A percentile compares a stretch with the other conserved stretches of the same genome.
These are phyloP conservation scores for Amorphotheca resinae DNA, from an alignment of 495 filamentous ascomycete species.

Conservation along the genomic window DNA sequence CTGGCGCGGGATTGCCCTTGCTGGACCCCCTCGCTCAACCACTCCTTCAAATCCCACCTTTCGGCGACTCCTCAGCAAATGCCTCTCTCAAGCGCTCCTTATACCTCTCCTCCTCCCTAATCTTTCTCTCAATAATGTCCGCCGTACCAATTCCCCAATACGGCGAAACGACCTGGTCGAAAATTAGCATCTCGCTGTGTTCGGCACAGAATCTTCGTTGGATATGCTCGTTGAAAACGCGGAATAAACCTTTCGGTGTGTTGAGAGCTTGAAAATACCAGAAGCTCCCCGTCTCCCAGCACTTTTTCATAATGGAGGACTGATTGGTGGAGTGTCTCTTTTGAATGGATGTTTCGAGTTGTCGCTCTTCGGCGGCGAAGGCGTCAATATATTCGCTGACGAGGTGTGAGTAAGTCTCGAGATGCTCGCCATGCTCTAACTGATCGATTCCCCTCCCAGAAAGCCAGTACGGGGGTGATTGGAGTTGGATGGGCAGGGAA, in stretches of 20 bases:
- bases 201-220: constrained; percentile 9
- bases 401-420: background rate
- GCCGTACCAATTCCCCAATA: constrained; percentile 1
- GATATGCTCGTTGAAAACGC: constrained; percentile 8
- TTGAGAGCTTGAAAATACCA: constrained; percentile 12
- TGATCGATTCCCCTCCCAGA: constrained; percentile 19
- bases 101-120: constrained; percentile 1
- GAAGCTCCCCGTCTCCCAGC: constrained; percentile 9
- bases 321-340: too few relatives aligned
- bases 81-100: background rate
- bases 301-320: constrained; percentile 10
- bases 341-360: too few relatives aligned
- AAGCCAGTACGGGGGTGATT: constrained; percentile 26
- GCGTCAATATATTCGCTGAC: constrained; percentile 5
- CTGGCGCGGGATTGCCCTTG: too few relatives aligned
- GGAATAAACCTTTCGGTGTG: constrained; percentile 8
- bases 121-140: background rate
- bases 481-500: constrained; percentile 24
- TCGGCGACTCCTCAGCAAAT: too few relatives aligned
- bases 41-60: too few relatives aligned
- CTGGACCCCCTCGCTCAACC: too few relatives aligned
- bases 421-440: constrained; percentile 5
- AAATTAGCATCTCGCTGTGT: background rate
- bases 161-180: background rate
- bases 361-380: constrained; percentile 8